phyloP scores from a whole-genome alignment of 1,139 yeast genomes.

The Saccharomyces hybrid region DNA sequence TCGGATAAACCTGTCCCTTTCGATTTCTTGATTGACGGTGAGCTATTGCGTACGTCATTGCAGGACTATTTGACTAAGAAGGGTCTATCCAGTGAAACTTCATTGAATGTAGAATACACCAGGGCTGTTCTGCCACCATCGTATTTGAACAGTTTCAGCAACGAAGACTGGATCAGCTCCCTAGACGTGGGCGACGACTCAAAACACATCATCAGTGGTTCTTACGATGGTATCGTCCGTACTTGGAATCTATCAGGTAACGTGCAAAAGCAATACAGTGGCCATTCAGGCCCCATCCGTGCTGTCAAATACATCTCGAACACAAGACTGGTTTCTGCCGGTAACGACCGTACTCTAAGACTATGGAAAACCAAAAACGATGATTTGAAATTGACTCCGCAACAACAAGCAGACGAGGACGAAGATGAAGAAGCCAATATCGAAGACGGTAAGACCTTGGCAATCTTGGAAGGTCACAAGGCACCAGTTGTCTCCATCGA shows the following conservation, averaged over 20 bases:
- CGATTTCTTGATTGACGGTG: constrained; percentile 85
- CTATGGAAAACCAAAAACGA: constrained; percentile 72
- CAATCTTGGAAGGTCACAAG: constrained; percentile 80
- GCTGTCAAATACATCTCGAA: constrained; percentile 71
- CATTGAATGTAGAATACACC: constrained; percentile 77
- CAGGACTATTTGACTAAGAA: constrained; percentile 68
- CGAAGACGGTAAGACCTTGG: constrained; percentile 68
- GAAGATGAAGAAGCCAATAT: constrained; percentile 43
- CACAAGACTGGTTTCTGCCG: constrained; percentile 72
- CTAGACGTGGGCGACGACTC: constrained; percentile 40
- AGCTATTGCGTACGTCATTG: constrained; percentile 64
- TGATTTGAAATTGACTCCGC: constrained; percentile 17
- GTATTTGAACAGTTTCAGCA: constrained; percentile 75
- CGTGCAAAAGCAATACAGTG: constrained; percentile 72
- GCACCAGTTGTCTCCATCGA: constrained; percentile 75
- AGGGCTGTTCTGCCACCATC: constrained; percentile 92
- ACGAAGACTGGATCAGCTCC: constrained; percentile 94
- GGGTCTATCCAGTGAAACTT: constrained; percentile 78
- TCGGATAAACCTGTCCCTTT: constrained; percentile 69
- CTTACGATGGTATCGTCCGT: constrained; percentile 90
- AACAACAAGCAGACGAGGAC: constrained; percentile 30
- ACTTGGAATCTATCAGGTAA: constrained; percentile 82
- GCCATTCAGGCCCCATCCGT: constrained; percentile 82
- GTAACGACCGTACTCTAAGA: constrained; percentile 82
- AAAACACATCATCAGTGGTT: constrained; percentile 61